Conservation (phyloP, 1,284 basidiomycete genomes). For the Puccinia triticina region DNA sequence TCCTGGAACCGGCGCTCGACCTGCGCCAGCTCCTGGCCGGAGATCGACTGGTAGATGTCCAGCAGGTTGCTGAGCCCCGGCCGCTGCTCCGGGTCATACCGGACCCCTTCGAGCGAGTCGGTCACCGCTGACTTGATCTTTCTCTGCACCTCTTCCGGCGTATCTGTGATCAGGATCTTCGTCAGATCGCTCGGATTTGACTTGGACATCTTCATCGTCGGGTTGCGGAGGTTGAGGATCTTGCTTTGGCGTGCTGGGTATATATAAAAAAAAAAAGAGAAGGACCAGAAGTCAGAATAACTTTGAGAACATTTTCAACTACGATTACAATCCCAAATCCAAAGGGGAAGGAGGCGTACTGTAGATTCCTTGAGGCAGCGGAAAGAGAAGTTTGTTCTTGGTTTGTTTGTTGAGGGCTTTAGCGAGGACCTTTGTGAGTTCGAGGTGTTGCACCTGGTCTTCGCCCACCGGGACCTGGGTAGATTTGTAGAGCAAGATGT, state of each 20-base stretch:
- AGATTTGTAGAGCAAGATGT: constrained; percentile 81
- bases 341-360: constrained; percentile 65
- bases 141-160: constrained; percentile 66
- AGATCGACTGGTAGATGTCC: constrained; percentile 68
- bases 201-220: constrained; percentile 91
- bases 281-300: neutral
- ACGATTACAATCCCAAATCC: neutral
- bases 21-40: constrained; percentile 64
- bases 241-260: constrained; percentile 70
- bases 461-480: constrained; percentile 95
- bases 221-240: constrained; percentile 78
- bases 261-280: neutral
- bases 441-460: constrained; percentile 91
- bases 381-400: constrained; percentile 67
- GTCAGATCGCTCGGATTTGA: constrained; percentile 79
- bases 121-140: constrained; percentile 85
- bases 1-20: constrained; percentile 66
- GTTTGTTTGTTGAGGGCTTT: constrained; percentile 75
- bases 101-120: constrained; percentile 71
- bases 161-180: constrained; percentile 83
- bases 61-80: constrained; percentile 84
- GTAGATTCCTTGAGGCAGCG: constrained; percentile 72
- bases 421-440: constrained; percentile 80
- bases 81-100: constrained; percentile 74
- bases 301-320: too few species aligned